phyloP scores from a whole-genome alignment of 2,329 filamentous ascomycete species.

The Fusarium sp. region DNA sequence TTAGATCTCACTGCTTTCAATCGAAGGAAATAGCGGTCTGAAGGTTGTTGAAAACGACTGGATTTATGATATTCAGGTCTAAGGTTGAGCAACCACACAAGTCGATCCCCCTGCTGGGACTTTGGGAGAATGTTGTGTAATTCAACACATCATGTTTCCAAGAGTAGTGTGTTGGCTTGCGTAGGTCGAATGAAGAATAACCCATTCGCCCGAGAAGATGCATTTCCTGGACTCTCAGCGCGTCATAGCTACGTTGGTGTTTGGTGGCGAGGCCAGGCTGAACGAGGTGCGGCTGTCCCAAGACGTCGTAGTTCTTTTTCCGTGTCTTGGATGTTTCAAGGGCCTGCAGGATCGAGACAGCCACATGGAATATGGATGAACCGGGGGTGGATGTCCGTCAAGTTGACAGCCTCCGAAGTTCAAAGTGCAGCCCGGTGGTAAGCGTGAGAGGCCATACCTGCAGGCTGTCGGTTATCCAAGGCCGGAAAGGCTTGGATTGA shows the following conservation, averaged over 20 bases:
- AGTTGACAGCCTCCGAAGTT: not conserved
- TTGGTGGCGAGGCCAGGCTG: not conserved
- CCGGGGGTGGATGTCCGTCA: not conserved
- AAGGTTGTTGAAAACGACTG: not conserved
- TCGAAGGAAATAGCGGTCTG: not conserved
- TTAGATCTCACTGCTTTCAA: not conserved
- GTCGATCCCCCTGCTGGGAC: not conserved
- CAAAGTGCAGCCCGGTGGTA: not conserved
- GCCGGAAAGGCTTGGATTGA: not conserved
- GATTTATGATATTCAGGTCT: not conserved
- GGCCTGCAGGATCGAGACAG: not conserved
- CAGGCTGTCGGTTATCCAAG: not conserved
- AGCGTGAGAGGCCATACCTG: not conserved
- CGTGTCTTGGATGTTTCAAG: not conserved
- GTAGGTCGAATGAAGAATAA: not conserved
- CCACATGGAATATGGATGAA: not conserved
- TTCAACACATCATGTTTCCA: not conserved
- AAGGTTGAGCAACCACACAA: not conserved
- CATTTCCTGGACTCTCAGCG: not conserved
- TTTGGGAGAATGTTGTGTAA: not conserved
- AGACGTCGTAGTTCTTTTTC: not conserved
- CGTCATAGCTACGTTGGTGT: not conserved
- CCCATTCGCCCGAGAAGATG: not conserved
- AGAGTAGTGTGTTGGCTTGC: not conserved
- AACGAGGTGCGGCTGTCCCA: not conserved